Conservation (phyloP, 345 rosid species). For the Moringa oleifera region DNA sequence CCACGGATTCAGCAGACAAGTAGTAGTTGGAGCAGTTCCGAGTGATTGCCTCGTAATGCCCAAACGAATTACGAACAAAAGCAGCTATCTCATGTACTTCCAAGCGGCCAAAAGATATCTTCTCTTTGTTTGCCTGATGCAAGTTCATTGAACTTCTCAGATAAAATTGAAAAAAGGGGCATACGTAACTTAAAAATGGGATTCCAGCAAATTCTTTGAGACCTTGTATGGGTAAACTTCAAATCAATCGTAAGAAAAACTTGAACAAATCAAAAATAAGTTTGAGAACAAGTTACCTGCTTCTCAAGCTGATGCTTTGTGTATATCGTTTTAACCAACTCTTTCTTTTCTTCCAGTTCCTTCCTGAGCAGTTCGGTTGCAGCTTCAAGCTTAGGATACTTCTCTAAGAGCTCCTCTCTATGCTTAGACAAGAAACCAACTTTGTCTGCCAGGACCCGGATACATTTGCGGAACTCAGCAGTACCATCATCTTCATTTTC, state of each 20-base stretch:
- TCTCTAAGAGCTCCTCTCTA: slow-evolving; percentile 74
- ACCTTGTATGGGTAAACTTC: no score
- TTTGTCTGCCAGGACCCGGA: slow-evolving; percentile 69
- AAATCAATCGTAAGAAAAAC: no score
- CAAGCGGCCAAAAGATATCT: slow-evolving; percentile 75
- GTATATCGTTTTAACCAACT: slow-evolving; percentile 67
- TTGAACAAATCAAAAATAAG: neutral
- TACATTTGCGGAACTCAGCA: slow-evolving; percentile 67
- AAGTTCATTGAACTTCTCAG: slow-evolving; percentile 9
- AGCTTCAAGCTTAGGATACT: slow-evolving; percentile 57
- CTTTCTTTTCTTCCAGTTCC: slow-evolving; percentile 79
- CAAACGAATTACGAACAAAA: slow-evolving; percentile 70
- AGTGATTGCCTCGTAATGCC: slow-evolving; percentile 84
- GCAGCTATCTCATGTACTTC: slow-evolving; percentile 95
- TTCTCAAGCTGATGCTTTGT: slow-evolving; percentile 89
- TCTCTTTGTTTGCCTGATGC: slow-evolving; percentile 83
- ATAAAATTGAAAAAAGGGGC: no score
- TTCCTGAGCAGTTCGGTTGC: slow-evolving; percentile 66
- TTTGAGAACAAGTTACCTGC: slow-evolving; percentile 55
- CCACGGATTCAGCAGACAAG: slow-evolving; percentile 88
- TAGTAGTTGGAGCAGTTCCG: slow-evolving; percentile 68
- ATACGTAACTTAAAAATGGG: no score
- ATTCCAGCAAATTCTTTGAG: no score
- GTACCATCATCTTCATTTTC: slow-evolving; percentile 77
- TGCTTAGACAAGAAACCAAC: slow-evolving; percentile 72